Conservation (phyloP, 345 rosid species). For the Populus davidiana region DNA sequence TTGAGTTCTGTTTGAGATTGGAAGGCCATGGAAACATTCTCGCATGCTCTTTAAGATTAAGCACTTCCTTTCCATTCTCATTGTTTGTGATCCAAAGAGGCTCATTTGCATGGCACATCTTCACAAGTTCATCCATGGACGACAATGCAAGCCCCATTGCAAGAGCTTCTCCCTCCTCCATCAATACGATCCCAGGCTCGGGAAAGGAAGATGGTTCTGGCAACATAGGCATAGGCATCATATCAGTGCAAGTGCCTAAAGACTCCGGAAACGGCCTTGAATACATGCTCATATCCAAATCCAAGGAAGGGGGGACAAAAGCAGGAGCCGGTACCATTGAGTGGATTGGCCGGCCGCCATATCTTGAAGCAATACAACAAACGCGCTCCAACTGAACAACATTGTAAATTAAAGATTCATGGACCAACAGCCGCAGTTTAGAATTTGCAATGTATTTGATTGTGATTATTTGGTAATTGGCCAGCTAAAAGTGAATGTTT, state of each 20-base stretch:
- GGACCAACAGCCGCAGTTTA: neutral
- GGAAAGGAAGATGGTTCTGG: conserved; percentile 34
- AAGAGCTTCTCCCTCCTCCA: conserved; percentile 63
- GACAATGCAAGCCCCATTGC: conserved; percentile 74
- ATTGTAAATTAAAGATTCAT: neutral
- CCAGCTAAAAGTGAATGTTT: neutral
- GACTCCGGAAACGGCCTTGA: conserved; percentile 47
- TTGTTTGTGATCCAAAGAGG: conserved; percentile 65
- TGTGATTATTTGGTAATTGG: neutral
- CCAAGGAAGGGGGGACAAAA: conserved; percentile 50
- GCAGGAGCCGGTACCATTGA: conserved; percentile 36
- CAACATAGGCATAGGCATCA: conserved; percentile 52
- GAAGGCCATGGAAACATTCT: conserved; percentile 68
- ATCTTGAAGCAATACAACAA: conserved; percentile 56
- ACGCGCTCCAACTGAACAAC: conserved; percentile 64
- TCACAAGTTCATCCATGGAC: conserved; percentile 59
- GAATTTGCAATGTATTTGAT: neutral
- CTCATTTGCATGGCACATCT: conserved; percentile 56
- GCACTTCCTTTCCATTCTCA: conserved; percentile 36
- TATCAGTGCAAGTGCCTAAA: conserved; percentile 36
- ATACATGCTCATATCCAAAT: conserved; percentile 72
- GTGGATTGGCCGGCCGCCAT: conserved; percentile 49
- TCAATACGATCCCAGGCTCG: conserved; percentile 38
- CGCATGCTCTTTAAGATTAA: conserved; percentile 62
- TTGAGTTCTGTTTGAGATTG: conserved; percentile 37